Percentiles rank a stretch among this genome's conserved stretches.
phyloP scores from a whole-genome alignment of 495 filamentous ascomycete genomes.

The Annulohypoxylon maeteangense region DNA sequence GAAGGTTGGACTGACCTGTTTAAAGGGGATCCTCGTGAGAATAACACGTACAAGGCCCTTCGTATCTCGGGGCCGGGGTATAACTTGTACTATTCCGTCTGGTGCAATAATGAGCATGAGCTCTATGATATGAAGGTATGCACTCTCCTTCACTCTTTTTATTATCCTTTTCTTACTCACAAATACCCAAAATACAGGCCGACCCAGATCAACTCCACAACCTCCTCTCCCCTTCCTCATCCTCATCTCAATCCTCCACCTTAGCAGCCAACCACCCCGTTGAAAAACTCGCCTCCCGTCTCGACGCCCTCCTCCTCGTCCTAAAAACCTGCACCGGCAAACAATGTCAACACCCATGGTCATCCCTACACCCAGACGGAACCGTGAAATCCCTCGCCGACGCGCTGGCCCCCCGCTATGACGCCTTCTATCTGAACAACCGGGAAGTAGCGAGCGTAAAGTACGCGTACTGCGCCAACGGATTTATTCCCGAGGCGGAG shows the following conservation, averaged over 20 bases:
- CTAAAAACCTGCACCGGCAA: conserved; percentile 66
- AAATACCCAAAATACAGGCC: conserved; percentile 48
- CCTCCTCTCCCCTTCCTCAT: conserved; percentile 50
- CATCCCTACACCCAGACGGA: conserved; percentile 61
- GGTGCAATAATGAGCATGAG: conserved; percentile 70
- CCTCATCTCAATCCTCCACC: neutral
- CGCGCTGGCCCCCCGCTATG: conserved; percentile 57
- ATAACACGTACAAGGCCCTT: conserved; percentile 69
- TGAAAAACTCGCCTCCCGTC: conserved; percentile 52
- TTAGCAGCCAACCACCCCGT: conserved; percentile 52
- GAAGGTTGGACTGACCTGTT: too few species aligned
- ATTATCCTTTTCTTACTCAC: neutral
- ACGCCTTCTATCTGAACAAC: conserved; percentile 61
- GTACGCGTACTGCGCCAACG: conserved; percentile 65
- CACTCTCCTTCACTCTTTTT: neutral
- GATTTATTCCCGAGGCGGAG: conserved; percentile 67
- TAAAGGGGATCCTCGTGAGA: conserved; percentile 30
- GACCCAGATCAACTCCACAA: conserved; percentile 68
- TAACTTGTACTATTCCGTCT: conserved; percentile 69
- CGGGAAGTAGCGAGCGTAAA: conserved; percentile 44
- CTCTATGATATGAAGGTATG: conserved; percentile 67
- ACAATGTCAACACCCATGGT: conserved; percentile 67
- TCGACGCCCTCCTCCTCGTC: conserved; percentile 68
- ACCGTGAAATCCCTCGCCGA: conserved; percentile 46
- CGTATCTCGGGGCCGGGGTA: conserved; percentile 62